Percentiles rank a stretch among this genome's conserved stretches.
These are phyloP conservation scores for Cyclotella choctawhatcheeana DNA, from an alignment of 108 stramenopile genomes.

Conservation along the genomic window DNA sequence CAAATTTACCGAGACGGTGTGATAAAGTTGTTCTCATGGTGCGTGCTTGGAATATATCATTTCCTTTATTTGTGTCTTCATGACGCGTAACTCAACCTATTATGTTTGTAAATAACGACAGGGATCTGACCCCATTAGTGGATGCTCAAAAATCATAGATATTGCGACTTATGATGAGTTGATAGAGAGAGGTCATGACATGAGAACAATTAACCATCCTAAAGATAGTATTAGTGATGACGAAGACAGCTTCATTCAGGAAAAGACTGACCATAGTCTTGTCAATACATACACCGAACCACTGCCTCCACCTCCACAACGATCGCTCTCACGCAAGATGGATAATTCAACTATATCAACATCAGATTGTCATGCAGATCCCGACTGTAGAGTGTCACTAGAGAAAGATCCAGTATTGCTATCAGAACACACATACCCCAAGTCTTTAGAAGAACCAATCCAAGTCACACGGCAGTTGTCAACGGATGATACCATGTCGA, in stretches of 20 bases:
- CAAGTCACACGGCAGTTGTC: constrained; percentile 60
- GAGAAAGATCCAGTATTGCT: constrained; percentile 19
- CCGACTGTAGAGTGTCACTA: constrained; percentile 61
- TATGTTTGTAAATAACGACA: too few species aligned
- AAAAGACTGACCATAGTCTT: not conserved
- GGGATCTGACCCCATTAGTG: constrained; percentile 41
- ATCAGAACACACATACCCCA: too few species aligned
- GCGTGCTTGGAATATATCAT: too few species aligned
- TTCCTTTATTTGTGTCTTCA: too few species aligned
- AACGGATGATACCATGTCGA: constrained; percentile 78
- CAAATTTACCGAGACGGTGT: constrained; percentile 74
- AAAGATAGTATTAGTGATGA: constrained; percentile 32
- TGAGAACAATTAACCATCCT: constrained; percentile 36
- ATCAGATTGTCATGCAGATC: constrained; percentile 68
- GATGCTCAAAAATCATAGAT: constrained; percentile 71
- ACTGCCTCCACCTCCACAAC: not conserved
- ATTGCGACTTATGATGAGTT: constrained; percentile 79
- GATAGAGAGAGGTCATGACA: constrained; percentile 65
- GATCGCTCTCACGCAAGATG: constrained; percentile 9
- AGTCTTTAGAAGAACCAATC: too few species aligned
- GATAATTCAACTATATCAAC: constrained; percentile 15
- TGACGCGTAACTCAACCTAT: too few species aligned
- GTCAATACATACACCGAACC: not conserved
- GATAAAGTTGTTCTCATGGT: constrained; percentile 82
- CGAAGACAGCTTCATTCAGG: constrained; percentile 11